Conservation (phyloP, 129 eudicot genomes). For the Lonicera japonica region DNA sequence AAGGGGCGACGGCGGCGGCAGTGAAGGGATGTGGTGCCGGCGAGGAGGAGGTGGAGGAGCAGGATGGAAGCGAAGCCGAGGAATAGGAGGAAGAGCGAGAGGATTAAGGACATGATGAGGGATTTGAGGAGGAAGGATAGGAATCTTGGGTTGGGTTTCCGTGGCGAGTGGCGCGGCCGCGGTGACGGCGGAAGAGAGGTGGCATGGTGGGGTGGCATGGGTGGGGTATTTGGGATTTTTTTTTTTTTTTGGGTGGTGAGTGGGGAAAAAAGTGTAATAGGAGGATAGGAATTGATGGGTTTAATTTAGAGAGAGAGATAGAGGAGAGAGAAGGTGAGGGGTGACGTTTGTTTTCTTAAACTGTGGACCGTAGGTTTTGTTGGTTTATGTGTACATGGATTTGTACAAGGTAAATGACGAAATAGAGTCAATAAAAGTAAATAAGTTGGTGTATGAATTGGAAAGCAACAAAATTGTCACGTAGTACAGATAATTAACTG, state of each 20-base stretch:
- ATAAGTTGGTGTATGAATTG: too few species aligned
- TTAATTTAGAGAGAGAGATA: too few species aligned
- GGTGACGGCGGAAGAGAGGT: slow-evolving; percentile 11
- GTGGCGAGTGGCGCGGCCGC: slow-evolving; percentile 15
- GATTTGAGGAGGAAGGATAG: slow-evolving; percentile 56
- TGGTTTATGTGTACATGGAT: neutral
- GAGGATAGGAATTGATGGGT: neutral
- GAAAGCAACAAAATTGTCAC: too few species aligned
- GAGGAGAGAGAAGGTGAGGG: too few species aligned
- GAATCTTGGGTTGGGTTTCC: slow-evolving; percentile 43
- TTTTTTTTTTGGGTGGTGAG: neutral
- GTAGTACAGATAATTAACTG: too few species aligned
- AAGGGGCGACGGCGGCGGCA: slow-evolving; percentile 32
- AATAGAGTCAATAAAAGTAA: too few species aligned
- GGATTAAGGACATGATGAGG: slow-evolving; percentile 47
- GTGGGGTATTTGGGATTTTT: neutral
- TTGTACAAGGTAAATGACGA: too few species aligned
- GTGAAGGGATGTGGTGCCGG: slow-evolving; percentile 52
- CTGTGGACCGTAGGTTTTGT: slow-evolving; percentile 3
- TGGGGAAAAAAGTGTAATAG: neutral
- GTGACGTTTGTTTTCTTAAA: neutral
- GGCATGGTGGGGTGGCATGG: slow-evolving; percentile 22
- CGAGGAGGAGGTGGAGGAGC: slow-evolving; percentile 70
- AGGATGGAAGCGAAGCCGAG: slow-evolving; percentile 71
- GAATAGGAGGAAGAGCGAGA: slow-evolving; percentile 71